Percentiles rank a stretch among this genome's conserved stretches.
Conservation (phyloP, 169 alveolate species). For the Plasmodium chabaudi region DNA sequence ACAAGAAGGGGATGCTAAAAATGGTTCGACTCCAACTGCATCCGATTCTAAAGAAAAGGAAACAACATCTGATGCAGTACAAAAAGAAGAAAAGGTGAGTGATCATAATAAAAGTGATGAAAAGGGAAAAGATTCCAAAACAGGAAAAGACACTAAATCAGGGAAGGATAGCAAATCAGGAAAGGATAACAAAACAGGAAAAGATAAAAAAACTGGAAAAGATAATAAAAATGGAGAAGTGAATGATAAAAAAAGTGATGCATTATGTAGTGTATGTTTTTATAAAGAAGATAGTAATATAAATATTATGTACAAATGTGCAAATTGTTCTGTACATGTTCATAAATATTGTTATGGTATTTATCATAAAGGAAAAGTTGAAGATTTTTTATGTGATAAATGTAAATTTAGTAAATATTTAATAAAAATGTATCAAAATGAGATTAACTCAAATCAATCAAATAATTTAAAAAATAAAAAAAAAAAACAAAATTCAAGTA, state of each 20-base stretch:
- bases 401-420: constrained; percentile 16
- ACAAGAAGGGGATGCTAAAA: too few species aligned
- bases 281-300: constrained; percentile 21
- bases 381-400: constrained; percentile 61
- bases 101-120: neutral
- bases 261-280: constrained; percentile 53
- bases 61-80: too few species aligned
- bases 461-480: constrained; percentile 23
- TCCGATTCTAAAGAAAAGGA: too few species aligned
- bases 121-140: neutral
- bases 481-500: constrained; percentile 8
- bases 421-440: neutral
- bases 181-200: neutral
- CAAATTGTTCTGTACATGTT: constrained; percentile 18
- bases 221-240: constrained; percentile 2
- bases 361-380: constrained; percentile 42
- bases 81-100: too few species aligned
- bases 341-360: constrained; percentile 67
- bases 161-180: neutral
- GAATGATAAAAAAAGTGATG: neutral
- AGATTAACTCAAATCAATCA: constrained; percentile 1
- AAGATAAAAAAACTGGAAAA: constrained; percentile 6
- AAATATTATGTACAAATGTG: constrained; percentile 42
- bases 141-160: neutral
- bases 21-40: too few species aligned